Percentiles rank a stretch among this genome's conserved stretches.
These are phyloP conservation scores for Meredithiella fracta DNA, from an alignment of 2,329 filamentous ascomycete genomes.

Conservation along the genomic window DNA sequence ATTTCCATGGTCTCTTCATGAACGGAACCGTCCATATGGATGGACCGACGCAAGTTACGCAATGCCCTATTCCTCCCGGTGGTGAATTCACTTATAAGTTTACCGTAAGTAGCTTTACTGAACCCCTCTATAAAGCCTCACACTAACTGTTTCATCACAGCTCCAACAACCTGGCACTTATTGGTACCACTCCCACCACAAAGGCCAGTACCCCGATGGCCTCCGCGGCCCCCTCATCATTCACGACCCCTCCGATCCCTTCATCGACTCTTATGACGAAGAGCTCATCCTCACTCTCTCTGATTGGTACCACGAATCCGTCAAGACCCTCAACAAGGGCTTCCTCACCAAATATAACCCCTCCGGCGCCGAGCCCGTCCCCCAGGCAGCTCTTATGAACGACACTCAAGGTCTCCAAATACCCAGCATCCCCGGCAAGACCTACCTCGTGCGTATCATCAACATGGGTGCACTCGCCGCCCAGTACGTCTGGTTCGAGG, in stretches of 20 bases:
- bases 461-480: slow-evolving; percentile 58
- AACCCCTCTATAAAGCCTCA: not conserved
- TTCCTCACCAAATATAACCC: slow-evolving; percentile 40
- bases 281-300: slow-evolving; percentile 49
- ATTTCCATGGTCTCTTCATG: slow-evolving; percentile 58
- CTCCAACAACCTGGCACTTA: slow-evolving; percentile 52
- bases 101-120: slow-evolving; percentile 27
- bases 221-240: slow-evolving; percentile 47
- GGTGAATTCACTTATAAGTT: slow-evolving; percentile 54
- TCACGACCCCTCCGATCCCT: slow-evolving; percentile 45
- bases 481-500: slow-evolving; percentile 51
- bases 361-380: slow-evolving; percentile 47
- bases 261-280: slow-evolving; percentile 39
- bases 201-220: slow-evolving; percentile 55
- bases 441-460: slow-evolving; percentile 55
- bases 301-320: slow-evolving; percentile 53
- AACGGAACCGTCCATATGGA: slow-evolving; percentile 56
- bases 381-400: slow-evolving; percentile 53
- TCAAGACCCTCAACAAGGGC: slow-evolving; percentile 27
- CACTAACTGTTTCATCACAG: not conserved
- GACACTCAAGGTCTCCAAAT: slow-evolving; percentile 47
- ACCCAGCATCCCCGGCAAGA: slow-evolving; percentile 47
- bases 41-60: slow-evolving; percentile 47
- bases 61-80: slow-evolving; percentile 50
- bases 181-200: slow-evolving; percentile 61